These are phyloP conservation scores for Polysphondylium violaceum DNA, from an alignment of 78 protist genomes.

Conservation along the genomic window DNA sequence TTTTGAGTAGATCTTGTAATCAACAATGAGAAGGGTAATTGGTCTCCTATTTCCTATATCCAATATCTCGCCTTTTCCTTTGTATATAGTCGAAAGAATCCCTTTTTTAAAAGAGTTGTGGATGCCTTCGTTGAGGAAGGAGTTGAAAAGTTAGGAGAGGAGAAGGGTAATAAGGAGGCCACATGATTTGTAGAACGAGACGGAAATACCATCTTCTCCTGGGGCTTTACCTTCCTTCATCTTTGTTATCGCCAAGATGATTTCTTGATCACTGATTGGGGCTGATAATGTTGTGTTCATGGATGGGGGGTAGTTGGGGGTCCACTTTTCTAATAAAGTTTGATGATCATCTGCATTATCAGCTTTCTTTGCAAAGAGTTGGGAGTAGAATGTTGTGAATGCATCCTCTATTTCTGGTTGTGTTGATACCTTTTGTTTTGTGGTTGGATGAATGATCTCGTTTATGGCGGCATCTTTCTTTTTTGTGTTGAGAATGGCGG, in stretches of 20 bases:
- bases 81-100: neutral
- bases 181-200: neutral
- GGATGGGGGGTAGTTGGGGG: neutral
- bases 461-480: neutral
- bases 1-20: slow-evolving; percentile 6
- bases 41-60: neutral
- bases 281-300: neutral
- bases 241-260: neutral
- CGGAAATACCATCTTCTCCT: neutral
- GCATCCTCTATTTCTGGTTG: neutral
- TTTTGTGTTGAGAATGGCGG: neutral
- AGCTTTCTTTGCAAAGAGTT: neutral
- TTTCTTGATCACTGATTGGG: neutral
- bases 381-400: neutral
- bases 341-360: neutral
- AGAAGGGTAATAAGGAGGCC: neutral
- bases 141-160: neutral
- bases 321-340: too few relatives aligned
- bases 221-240: neutral
- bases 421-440: neutral
- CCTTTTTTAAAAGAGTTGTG: neutral
- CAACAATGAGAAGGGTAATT: neutral
- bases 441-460: neutral
- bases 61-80: slow-evolving; percentile 9
- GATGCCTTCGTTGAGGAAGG: neutral